Percentiles rank a stretch among this genome's conserved stretches.
Evolutionary conservation across 163 green algal species (phyloP).

Genomic region (Smithsoniella earleae): DNA sequence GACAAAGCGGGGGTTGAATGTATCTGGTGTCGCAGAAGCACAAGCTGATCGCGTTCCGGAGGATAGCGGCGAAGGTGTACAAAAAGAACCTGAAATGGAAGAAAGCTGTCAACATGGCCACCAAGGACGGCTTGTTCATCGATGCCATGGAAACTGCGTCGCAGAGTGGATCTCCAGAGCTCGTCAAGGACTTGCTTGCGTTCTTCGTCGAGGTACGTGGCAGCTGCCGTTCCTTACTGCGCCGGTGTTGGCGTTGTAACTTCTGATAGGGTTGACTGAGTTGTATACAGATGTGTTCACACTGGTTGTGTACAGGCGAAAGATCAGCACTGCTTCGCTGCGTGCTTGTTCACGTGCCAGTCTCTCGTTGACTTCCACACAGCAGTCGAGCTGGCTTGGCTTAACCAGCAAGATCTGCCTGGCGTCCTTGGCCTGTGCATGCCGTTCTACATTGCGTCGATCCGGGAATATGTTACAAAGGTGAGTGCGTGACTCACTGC

Average conservation of each 20-base stretch:
- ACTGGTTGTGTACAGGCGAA: conserved; percentile 40
- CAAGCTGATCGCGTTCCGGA: conserved; percentile 91
- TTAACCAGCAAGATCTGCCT: conserved; percentile 48
- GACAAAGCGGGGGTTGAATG: too few relatives aligned
- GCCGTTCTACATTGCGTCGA: conserved; percentile 37
- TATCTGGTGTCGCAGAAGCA: conserved; percentile 96
- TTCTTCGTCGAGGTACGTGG: conserved; percentile 63
- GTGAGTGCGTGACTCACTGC: neutral
- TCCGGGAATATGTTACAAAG: conserved; percentile 84
- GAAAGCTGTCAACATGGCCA: conserved; percentile 81
- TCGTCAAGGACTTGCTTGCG: conserved; percentile 89
- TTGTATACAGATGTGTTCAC: neutral
- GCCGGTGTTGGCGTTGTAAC: neutral
- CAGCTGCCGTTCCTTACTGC: conserved; percentile 28
- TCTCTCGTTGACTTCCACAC: conserved; percentile 90
- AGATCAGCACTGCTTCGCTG: conserved; percentile 71
- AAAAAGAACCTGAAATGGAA: conserved; percentile 88
- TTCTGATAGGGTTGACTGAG: conserved; percentile 2
- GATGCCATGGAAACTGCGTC: conserved; percentile 92
- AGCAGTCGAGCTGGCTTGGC: conserved; percentile 92
- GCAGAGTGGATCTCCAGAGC: conserved; percentile 64
- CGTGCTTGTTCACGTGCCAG: conserved; percentile 92
- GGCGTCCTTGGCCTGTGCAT: neutral
- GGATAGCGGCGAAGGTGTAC: conserved; percentile 80
- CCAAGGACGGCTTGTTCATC: conserved; percentile 76